phyloP scores from a whole-genome alignment of 768 basidiomycete genomes.

The Lyophyllum decastes region DNA sequence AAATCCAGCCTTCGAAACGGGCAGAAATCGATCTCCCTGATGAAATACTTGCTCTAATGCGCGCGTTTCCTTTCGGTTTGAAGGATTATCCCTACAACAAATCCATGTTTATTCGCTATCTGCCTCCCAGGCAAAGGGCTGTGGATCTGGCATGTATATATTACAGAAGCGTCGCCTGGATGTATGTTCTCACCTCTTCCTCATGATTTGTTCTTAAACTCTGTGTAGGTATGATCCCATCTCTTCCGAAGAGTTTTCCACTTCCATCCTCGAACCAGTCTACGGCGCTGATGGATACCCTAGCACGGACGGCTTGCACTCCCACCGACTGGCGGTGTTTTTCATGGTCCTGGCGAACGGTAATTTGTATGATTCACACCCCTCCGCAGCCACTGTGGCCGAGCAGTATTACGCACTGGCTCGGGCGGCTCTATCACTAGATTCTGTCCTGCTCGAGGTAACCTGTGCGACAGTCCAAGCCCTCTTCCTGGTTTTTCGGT shows the following conservation, averaged over 20 bases:
- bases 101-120: constrained; percentile 35
- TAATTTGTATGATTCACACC: constrained; percentile 40
- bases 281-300: constrained; percentile 35
- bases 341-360: constrained; percentile 54
- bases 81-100: constrained; percentile 39
- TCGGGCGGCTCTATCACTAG: constrained; percentile 47
- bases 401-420: constrained; percentile 49
- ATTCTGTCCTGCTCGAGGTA: constrained; percentile 43
- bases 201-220: not conserved
- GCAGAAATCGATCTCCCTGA: constrained; percentile 36
- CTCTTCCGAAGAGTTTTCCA: constrained; percentile 40
- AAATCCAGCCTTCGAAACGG: constrained; percentile 12
- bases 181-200: constrained; percentile 33
- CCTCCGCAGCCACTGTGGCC: constrained; percentile 30
- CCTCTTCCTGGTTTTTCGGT: constrained; percentile 44
- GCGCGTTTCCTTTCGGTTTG: constrained; percentile 52
- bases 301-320: constrained; percentile 36
- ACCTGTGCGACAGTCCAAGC: constrained; percentile 50
- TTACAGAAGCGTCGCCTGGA: constrained; percentile 46
- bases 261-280: constrained; percentile 40
- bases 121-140: constrained; percentile 42
- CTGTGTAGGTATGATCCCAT: constrained; percentile 47
- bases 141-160: constrained; percentile 42
- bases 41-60: constrained; percentile 45
- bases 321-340: constrained; percentile 52